Conservation (phyloP, 1,284 basidiomycete species). For the Takashimella koratensis region DNA sequence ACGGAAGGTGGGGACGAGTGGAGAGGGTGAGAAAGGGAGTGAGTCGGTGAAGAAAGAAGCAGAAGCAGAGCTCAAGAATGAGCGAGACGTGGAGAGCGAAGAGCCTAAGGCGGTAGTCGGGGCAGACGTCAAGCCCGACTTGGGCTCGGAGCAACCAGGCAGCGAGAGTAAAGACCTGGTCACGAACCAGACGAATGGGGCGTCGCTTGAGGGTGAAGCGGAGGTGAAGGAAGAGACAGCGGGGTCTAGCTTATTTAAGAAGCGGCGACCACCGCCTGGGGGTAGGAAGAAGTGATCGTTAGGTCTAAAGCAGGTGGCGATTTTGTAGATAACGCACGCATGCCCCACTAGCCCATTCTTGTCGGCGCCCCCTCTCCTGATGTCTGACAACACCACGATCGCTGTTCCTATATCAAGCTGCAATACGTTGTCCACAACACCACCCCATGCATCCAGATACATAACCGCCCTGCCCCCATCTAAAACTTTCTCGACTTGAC, state of each 20-base stretch:
- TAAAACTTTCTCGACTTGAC: constrained; percentile 73
- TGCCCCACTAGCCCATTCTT: too few species aligned
- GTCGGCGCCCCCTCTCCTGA: too few species aligned
- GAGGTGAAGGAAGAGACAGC: too few species aligned
- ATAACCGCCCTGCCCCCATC: too few species aligned
- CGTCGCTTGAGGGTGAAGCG: too few species aligned
- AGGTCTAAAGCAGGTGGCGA: too few species aligned
- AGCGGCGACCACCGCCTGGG: constrained; percentile 44
- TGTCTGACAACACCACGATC: too few species aligned
- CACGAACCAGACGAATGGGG: constrained; percentile 4
- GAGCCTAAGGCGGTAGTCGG: constrained; percentile 1
- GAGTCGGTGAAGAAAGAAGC: neutral
- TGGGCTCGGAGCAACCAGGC: neutral
- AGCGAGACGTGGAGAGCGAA: neutral
- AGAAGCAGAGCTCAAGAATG: constrained; percentile 1
- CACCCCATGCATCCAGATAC: too few species aligned
- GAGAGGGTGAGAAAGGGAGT: constrained; percentile 1
- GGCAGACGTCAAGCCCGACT: constrained; percentile 1
- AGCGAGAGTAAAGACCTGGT: neutral
- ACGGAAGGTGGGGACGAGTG: constrained; percentile 1
- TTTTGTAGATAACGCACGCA: too few species aligned
- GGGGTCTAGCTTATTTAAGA: constrained; percentile 44
- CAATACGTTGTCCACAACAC: too few species aligned
- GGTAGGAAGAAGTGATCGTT: constrained; percentile 37
- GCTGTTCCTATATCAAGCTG: too few species aligned